Percentiles rank a stretch among this genome's conserved stretches.
Evolutionary conservation across 1,284 basidiomycete genomes (phyloP).

Genomic region (Flammula alnicola): DNA sequence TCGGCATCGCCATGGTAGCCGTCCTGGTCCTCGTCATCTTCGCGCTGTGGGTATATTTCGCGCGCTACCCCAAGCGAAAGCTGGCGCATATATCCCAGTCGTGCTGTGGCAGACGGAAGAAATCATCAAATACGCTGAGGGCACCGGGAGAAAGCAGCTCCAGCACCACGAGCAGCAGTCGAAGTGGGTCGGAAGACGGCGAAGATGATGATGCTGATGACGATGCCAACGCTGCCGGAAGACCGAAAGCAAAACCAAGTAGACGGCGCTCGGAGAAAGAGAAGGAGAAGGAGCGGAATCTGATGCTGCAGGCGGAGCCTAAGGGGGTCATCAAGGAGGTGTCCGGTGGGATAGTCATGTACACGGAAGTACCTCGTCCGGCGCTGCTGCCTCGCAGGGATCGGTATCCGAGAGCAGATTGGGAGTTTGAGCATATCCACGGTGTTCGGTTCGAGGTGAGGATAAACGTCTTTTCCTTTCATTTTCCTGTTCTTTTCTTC

Average conservation of each 20-base stretch:
- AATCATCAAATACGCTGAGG: neutral
- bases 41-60: constrained; percentile 17
- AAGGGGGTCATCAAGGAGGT: constrained; percentile 25
- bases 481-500: too few relatives aligned
- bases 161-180: constrained; percentile 3
- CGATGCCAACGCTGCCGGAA: neutral
- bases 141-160: neutral
- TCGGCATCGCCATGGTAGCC: constrained; percentile 46
- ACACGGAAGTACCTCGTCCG: constrained; percentile 20
- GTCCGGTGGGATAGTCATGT: constrained; percentile 25
- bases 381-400: constrained; percentile 17
- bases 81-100: neutral
- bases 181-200: neutral
- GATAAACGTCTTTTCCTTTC: too few relatives aligned
- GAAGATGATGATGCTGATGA: neutral
- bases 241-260: neutral
- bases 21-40: constrained; percentile 27
- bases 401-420: constrained; percentile 14
- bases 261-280: constrained; percentile 2
- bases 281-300: constrained; percentile 21
- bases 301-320: constrained; percentile 22
- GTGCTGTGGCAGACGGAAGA: neutral
- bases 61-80: constrained; percentile 13
- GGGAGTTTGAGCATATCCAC: constrained; percentile 23
- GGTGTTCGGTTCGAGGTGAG: constrained; percentile 21